A percentile compares a stretch with the other conserved stretches of the same genome.
Evolutionary conservation across 2,329 filamentous ascomycete species (phyloP).

Genomic region (Corynespora cassiicola): DNA sequence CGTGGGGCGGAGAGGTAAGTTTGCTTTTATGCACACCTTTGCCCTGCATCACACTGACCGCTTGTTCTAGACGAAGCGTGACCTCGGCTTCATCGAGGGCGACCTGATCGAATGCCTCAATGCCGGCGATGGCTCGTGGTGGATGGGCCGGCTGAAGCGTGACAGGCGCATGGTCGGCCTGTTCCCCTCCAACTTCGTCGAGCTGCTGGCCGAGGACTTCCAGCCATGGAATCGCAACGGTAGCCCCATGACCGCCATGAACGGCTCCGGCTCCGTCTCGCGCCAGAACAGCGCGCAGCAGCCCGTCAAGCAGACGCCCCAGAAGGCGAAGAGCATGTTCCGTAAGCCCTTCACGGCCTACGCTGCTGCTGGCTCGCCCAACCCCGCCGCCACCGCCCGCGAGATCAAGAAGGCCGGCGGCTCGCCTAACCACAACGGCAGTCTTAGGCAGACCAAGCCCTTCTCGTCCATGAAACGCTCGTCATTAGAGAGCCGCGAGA

Average conservation of each 20-base stretch:
- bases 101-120: constrained; percentile 98
- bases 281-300: constrained; percentile 59
- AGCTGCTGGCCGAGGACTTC: constrained; percentile 84
- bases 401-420: constrained; percentile 41
- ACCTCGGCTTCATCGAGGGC: constrained; percentile 95
- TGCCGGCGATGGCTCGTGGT: constrained; percentile 97
- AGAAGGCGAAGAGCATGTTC: constrained; percentile 63
- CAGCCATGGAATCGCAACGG: constrained; percentile 72
- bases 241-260: constrained; percentile 50
- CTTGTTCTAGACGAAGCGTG: constrained; percentile 73
- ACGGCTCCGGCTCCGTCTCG: constrained; percentile 52
- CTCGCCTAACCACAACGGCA: constrained; percentile 37
- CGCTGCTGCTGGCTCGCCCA: constrained; percentile 50
- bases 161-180: constrained; percentile 90
- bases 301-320: constrained; percentile 52
- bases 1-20: constrained; percentile 81
- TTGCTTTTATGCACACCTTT: constrained; percentile 3
- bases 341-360: constrained; percentile 72
- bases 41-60: constrained; percentile 26
- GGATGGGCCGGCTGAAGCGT: constrained; percentile 89
- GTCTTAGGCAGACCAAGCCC: constrained; percentile 50
- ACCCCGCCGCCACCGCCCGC: constrained; percentile 47
- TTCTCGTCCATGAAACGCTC: constrained; percentile 60
- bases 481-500: constrained; percentile 42
- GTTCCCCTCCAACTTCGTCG: constrained; percentile 97